phyloP scores from a whole-genome alignment of 176 grass and related monocot genomes.

The Avena eriantha region DNA sequence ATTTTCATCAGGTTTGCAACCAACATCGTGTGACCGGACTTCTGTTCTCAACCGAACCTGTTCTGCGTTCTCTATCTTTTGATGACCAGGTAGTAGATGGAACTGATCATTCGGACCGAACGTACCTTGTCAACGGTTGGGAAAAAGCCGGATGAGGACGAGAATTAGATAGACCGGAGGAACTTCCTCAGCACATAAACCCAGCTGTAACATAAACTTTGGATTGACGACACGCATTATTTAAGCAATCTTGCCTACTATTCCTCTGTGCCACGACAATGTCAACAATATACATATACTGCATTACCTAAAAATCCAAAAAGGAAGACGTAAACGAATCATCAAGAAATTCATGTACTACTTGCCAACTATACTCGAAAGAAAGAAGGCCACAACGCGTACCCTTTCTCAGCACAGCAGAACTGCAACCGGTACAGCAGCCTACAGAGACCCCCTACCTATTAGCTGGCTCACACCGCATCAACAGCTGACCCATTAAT shows the following conservation, averaged over 20 bases:
- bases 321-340: neutral
- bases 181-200: neutral
- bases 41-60: neutral
- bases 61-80: neutral
- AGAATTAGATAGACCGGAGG: neutral
- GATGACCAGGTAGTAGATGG: neutral
- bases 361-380: no score
- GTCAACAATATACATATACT: neutral
- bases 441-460: neutral
- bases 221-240: neutral
- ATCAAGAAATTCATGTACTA: neutral
- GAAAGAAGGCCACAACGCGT: conserved; percentile 6
- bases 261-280: neutral
- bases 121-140: neutral
- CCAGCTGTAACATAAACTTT: neutral
- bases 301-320: no score
- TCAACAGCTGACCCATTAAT: conserved; percentile 31
- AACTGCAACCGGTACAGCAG: neutral
- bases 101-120: neutral
- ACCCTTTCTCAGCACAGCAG: neutral
- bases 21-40: neutral
- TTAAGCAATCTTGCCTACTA: neutral
- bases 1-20: neutral
- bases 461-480: conserved; percentile 45
- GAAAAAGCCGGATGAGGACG: neutral